Conservation (phyloP, 2,329 filamentous ascomycete genomes). For the Pseudocercospora fijiensis region DNA sequence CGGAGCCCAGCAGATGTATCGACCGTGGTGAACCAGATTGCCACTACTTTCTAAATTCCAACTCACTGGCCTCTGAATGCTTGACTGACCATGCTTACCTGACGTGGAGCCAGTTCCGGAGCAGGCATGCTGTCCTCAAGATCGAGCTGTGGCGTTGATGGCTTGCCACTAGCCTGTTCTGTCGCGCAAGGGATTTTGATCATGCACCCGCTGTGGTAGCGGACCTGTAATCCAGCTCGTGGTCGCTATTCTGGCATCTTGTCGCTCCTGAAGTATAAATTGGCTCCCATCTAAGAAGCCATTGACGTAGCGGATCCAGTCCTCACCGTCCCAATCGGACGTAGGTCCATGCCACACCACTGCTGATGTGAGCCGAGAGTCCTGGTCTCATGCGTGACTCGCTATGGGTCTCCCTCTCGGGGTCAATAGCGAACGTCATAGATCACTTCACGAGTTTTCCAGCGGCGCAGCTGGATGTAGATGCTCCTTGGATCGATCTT, state of each 20-base stretch:
- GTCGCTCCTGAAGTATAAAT: neutral
- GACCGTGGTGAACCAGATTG: neutral
- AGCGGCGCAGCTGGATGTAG: neutral
- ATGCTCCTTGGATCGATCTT: neutral
- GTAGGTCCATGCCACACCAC: neutral
- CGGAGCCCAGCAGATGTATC: neutral
- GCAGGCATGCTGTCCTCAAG: neutral
- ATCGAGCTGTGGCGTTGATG: neutral
- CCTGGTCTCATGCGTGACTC: neutral
- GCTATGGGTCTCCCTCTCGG: neutral
- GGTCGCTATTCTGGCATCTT: neutral
- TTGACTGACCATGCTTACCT: neutral
- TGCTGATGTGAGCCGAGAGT: neutral
- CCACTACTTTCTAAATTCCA: neutral
- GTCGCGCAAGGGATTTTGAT: neutral
- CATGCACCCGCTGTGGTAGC: neutral
- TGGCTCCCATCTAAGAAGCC: neutral
- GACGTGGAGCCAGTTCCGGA: neutral
- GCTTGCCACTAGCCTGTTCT: neutral
- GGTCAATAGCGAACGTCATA: neutral
- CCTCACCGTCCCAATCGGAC: neutral
- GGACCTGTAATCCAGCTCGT: neutral
- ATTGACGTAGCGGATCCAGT: neutral
- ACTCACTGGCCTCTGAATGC: neutral
- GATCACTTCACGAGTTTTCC: neutral